These are phyloP conservation scores for Aureobasidium pullulans DNA, from an alignment of 2,329 filamentous ascomycete genomes.

Conservation along the genomic window DNA sequence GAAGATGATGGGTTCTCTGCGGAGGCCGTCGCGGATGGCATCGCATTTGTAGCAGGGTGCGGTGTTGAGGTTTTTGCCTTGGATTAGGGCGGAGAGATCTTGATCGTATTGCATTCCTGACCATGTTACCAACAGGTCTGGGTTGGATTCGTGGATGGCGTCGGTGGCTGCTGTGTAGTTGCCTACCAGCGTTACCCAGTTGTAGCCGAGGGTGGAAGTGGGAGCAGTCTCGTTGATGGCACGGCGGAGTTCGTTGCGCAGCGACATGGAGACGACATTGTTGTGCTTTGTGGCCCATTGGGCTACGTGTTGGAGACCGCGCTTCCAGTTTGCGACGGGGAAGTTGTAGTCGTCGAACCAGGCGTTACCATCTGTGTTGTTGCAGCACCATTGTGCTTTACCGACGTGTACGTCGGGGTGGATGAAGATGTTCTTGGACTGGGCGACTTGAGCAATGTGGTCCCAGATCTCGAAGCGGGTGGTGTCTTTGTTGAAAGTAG, in stretches of 20 bases:
- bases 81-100: conserved; percentile 17
- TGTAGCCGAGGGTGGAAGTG: conserved; percentile 27
- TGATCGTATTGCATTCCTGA: conserved; percentile 51
- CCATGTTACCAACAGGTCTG: conserved; percentile 48
- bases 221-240: conserved; percentile 21
- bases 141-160: conserved; percentile 46
- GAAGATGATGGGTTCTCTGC: conserved; percentile 40
- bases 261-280: conserved; percentile 41
- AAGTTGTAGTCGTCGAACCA: conserved; percentile 33
- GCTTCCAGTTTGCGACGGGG: conserved; percentile 49
- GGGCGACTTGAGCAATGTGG: conserved; percentile 46
- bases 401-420: conserved; percentile 56
- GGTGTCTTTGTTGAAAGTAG: conserved; percentile 42
- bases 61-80: conserved; percentile 29
- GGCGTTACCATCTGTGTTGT: conserved; percentile 34
- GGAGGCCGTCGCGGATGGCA: conserved; percentile 35
- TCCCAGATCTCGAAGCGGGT: conserved; percentile 45
- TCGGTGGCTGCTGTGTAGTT: conserved; percentile 43
- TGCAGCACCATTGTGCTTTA: conserved; percentile 41
- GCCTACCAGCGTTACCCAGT: conserved; percentile 51
- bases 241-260: conserved; percentile 49
- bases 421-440: conserved; percentile 46
- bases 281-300: conserved; percentile 39
- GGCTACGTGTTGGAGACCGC: conserved; percentile 55
- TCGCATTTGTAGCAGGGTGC: conserved; percentile 35